Percentiles rank a stretch among this genome's conserved stretches.
Conservation (phyloP, 371 early-diverging fungal species). For the Vairimorpha ceranae region DNA sequence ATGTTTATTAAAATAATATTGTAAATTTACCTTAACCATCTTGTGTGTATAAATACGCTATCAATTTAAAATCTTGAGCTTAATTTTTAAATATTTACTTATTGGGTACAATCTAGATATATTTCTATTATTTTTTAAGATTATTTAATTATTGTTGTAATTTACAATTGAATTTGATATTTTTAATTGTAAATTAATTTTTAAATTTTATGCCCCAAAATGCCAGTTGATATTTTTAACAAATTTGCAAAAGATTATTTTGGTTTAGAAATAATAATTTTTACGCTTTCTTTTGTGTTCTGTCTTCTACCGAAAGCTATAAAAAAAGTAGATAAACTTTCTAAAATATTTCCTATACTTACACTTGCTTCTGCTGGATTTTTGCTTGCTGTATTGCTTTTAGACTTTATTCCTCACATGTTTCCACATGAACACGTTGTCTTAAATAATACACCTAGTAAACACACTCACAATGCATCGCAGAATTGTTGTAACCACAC, state of each 20-base stretch:
- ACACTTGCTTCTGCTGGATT: constrained; percentile 58
- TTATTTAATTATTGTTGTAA: too few relatives aligned
- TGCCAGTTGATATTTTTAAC: neutral
- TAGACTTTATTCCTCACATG: constrained; percentile 61
- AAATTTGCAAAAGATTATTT: neutral
- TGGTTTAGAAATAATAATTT: constrained; percentile 12
- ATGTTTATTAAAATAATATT: too few relatives aligned
- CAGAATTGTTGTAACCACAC: neutral
- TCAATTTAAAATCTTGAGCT: too few relatives aligned
- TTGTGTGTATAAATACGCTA: too few relatives aligned
- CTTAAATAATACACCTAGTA: too few relatives aligned
- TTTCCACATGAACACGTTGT: constrained; percentile 24
- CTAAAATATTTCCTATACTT: constrained; percentile 37
- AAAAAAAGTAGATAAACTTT: constrained; percentile 11
- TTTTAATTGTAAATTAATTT: too few relatives aligned
- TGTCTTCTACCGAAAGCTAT: constrained; percentile 36
- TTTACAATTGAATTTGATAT: too few relatives aligned
- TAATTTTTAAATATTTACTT: too few relatives aligned
- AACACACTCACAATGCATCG: neutral
- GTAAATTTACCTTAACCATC: too few relatives aligned
- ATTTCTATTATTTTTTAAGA: too few relatives aligned
- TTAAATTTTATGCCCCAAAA: neutral
- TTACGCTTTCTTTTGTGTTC: constrained; percentile 25
- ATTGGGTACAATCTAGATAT: too few relatives aligned
- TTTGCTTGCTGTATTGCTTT: constrained; percentile 52